Conservation (phyloP, 805 yeast genomes). For the Dipodascopsis tothii region DNA sequence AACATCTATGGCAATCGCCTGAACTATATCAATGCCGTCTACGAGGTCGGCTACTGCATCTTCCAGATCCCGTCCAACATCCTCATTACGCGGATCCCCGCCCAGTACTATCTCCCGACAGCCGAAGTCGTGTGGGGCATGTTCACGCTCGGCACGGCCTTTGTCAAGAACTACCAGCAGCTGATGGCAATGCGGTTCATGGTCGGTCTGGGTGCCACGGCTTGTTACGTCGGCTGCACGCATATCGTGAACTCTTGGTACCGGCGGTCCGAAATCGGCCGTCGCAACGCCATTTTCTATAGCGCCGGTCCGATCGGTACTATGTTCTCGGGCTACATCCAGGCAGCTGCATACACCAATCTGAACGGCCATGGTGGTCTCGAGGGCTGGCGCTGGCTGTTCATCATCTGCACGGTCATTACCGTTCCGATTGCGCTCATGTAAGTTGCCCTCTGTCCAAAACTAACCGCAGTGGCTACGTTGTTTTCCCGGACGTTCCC, state of each 20-base stretch:
- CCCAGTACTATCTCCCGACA: conserved; percentile 10
- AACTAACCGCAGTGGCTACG: conserved; percentile 17
- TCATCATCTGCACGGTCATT: conserved; percentile 33
- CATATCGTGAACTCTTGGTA: conserved; percentile 35
- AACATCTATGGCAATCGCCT: conserved; percentile 53
- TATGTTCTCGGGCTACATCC: conserved; percentile 43
- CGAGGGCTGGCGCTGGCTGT: conserved; percentile 44
- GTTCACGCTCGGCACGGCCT: conserved; percentile 21
- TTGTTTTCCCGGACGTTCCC: conserved; percentile 19
- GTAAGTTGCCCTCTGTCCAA: not conserved
- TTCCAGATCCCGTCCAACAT: conserved; percentile 28
- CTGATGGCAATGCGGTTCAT: conserved; percentile 44
- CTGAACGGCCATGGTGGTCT: conserved; percentile 38
- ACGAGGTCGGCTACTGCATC: conserved; percentile 41
- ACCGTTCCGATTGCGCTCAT: not conserved
- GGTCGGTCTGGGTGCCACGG: conserved; percentile 43
- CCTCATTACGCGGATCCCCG: conserved; percentile 28
- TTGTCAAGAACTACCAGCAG: conserved; percentile 30
- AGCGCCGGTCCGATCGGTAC: conserved; percentile 26
- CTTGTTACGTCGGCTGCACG: conserved; percentile 38
- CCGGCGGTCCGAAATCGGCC: conserved; percentile 36
- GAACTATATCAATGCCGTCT: conserved; percentile 31
- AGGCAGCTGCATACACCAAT: conserved; percentile 38
- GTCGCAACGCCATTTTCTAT: conserved; percentile 32
- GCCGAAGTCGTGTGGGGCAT: conserved; percentile 40